Percentiles rank a stretch among this genome's conserved stretches.
Evolutionary conservation across 257 asterid genomes (phyloP).

Genomic region (Fraxinus pennsylvanica): DNA sequence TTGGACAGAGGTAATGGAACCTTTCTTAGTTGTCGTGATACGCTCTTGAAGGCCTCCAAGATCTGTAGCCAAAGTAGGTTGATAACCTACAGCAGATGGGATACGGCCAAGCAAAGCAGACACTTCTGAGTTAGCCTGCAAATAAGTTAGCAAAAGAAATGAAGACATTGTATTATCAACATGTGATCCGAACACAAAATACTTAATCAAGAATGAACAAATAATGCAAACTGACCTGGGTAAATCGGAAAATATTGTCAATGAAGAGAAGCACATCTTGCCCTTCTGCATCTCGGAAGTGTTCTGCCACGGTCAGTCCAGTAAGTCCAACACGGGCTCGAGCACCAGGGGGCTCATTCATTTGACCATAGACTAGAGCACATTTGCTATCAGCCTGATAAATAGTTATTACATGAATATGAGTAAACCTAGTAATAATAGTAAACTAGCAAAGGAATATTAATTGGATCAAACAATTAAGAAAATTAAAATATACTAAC

Average conservation of each 20-base stretch:
- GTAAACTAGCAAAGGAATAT: neutral
- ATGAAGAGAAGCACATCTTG: too few relatives aligned
- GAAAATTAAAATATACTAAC: slow-evolving; percentile 34
- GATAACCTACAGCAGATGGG: slow-evolving; percentile 99
- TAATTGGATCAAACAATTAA: neutral
- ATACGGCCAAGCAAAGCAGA: slow-evolving; percentile 99
- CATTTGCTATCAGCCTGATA: slow-evolving; percentile 89
- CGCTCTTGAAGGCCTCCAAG: slow-evolving; percentile 99
- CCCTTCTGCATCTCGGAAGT: slow-evolving; percentile 82
- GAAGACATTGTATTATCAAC: neutral
- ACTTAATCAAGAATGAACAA: neutral
- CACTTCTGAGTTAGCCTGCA: slow-evolving; percentile 96
- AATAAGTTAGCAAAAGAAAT: neutral
- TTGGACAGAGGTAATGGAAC: slow-evolving; percentile 96
- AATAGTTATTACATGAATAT: neutral
- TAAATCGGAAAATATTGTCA: slow-evolving; percentile 73
- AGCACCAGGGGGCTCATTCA: slow-evolving; percentile 99
- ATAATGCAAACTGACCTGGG: slow-evolving; percentile 55
- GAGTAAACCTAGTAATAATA: neutral
- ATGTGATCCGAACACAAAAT: neutral
- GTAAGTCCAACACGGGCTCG: slow-evolving; percentile 99
- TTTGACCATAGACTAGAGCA: slow-evolving; percentile 97
- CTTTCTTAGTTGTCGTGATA: slow-evolving; percentile 92
- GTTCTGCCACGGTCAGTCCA: slow-evolving; percentile 96
- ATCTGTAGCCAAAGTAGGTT: slow-evolving; percentile 97